Conservation (phyloP, 495 filamentous ascomycete species). For the Tuber brumale region DNA sequence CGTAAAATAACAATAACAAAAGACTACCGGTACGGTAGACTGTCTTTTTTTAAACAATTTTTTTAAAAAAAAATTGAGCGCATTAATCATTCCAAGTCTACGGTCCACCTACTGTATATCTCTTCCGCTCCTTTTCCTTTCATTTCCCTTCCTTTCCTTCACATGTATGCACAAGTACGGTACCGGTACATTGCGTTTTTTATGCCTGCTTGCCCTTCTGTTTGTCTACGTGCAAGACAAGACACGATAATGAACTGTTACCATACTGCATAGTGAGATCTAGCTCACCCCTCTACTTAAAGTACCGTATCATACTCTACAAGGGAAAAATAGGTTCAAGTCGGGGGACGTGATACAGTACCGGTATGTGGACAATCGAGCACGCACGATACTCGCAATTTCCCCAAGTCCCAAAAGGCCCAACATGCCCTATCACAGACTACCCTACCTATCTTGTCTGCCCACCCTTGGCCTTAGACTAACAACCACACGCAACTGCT, state of each 20-base stretch:
- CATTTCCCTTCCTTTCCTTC: not conserved
- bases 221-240: not conserved
- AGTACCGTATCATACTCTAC: not conserved
- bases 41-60: not conserved
- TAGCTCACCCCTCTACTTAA: not conserved
- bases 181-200: not conserved
- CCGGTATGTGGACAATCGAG: not conserved
- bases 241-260: not conserved
- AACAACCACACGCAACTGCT: not conserved
- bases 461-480: not conserved
- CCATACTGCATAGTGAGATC: not conserved
- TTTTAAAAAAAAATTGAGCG: conserved; percentile 1
- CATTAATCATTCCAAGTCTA: not conserved
- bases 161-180: not conserved
- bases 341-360: not conserved
- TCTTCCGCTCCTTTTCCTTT: not conserved
- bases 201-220: not conserved
- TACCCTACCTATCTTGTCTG: no score
- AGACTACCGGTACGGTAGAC: not conserved
- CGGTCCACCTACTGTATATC: not conserved
- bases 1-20: not conserved
- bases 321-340: not conserved
- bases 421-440: not conserved
- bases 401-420: not conserved
- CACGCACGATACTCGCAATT: not conserved